Evolutionary conservation across 2,329 filamentous ascomycete species (phyloP).

Genomic region (Pyricularia sp.): DNA sequence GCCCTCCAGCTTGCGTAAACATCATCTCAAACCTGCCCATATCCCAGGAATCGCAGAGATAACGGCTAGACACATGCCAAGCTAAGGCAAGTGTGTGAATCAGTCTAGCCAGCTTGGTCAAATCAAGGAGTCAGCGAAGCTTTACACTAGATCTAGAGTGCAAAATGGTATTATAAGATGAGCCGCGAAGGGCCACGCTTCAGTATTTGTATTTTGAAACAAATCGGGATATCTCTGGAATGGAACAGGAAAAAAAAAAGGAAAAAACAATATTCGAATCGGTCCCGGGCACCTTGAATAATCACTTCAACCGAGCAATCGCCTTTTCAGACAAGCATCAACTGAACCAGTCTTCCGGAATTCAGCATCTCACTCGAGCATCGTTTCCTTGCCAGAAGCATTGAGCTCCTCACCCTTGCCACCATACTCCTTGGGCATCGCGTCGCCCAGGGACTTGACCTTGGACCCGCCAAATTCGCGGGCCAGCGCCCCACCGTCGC

Average conservation of each 20-base stretch:
- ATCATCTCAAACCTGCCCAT: no score
- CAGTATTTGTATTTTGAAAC: neutral
- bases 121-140: neutral
- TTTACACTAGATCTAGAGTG: neutral
- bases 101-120: neutral
- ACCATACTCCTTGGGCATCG: slow-evolving; percentile 69
- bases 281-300: neutral
- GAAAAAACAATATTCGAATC: neutral
- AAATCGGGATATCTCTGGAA: neutral
- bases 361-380: slow-evolving; percentile 10
- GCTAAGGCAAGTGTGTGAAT: neutral
- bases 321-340: neutral
- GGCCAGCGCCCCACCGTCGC: slow-evolving; percentile 61
- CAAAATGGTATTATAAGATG: neutral
- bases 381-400: slow-evolving; percentile 14
- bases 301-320: neutral
- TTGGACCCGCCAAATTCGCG: slow-evolving; percentile 42
- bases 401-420: slow-evolving; percentile 46
- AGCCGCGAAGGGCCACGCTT: neutral
- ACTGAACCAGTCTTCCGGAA: neutral
- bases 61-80: neutral
- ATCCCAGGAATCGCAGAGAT: neutral
- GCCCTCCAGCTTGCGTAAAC: no score
- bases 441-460: slow-evolving; percentile 46
- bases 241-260: neutral